Base-by-base conservation (phyloP, 73 alveolate species). In the Tetrahymena thermophila region DNA sequence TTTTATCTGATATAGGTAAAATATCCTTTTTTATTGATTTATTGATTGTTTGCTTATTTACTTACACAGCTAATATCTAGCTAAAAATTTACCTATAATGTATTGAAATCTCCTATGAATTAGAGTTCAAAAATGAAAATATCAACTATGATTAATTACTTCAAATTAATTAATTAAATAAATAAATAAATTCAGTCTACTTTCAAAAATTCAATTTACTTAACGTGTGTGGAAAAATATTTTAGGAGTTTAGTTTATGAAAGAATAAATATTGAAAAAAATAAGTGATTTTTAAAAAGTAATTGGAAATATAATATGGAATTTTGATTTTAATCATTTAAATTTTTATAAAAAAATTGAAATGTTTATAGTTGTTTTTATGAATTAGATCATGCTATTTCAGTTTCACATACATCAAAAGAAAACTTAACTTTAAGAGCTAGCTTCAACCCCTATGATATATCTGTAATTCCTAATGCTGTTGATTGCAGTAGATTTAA, bases 391-490 rank as follows among this genome's bases (percentile, higher is more conserved):
- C 99, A 99, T 93, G 98, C 99, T 71, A 98, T 99, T 71, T 98
- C 99, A 93, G 99, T 99, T 35, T 98, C 99, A 40, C 99, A 99
- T 96, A 98, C 98, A 28, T 99, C 98, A 93, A 98, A 97, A 71
- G 99, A 99, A 83, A 99, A 99, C 97, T 94, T 99, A 95, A 94
- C 98, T 17, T 97, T 99, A 95, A 96, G 99, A 95, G 99, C 99
- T 15, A 97, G 98, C 57, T 56, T 99, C 35, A 96, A 98, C 58
- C 99, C 99, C 9, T 58, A 95, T 93, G 96, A 96, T 13, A 96
- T 98, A 34, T 98, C 99, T 56, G 99, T 98, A 44, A 99, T 99
- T 38, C 99, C 99, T 17, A 99, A 99, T 96, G 99, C 99, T 8
- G 99, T 99, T 57, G 99, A 98, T 96, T 95, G 99, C 94, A 89